These are phyloP conservation scores for Aethionema arabicum DNA, from an alignment of 345 rosid species.

Conservation along the genomic window DNA sequence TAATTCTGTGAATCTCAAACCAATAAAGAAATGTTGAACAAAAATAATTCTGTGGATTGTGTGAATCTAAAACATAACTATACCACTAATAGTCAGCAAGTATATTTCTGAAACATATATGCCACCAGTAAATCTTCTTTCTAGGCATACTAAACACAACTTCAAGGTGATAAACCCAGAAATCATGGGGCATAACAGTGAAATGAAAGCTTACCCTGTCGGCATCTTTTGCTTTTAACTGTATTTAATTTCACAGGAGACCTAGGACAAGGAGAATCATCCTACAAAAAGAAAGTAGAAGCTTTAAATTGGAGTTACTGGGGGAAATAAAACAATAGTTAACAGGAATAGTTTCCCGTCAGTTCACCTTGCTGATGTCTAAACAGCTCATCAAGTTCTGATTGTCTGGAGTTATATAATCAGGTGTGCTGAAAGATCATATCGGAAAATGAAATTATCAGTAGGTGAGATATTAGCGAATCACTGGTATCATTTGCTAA, in stretches of 20 bases:
- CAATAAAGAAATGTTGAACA: not conserved
- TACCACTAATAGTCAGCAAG: constrained; percentile 5
- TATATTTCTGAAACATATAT: not conserved
- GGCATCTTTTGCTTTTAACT: constrained; percentile 51
- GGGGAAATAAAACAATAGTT: not conserved
- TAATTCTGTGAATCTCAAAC: not conserved
- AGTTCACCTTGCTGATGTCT: constrained; percentile 63
- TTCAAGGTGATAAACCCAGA: not conserved
- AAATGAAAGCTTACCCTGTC: constrained; percentile 48
- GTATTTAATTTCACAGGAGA: constrained; percentile 85
- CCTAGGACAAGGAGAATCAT: constrained; percentile 72
- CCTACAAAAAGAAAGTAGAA: constrained; percentile 42
- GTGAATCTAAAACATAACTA: no score
- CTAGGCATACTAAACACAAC: not conserved
- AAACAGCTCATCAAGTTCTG: constrained; percentile 54
- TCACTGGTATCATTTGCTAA: not conserved
- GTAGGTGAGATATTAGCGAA: constrained; percentile 6
- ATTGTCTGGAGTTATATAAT: constrained; percentile 90
- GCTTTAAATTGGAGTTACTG: not conserved
- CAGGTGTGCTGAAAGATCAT: constrained; percentile 76
- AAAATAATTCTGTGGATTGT: no score
- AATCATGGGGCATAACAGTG: not conserved
- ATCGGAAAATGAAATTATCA: not conserved
- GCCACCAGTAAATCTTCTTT: not conserved
- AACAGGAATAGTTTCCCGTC: not conserved